Conservation (phyloP, 2,329 filamentous ascomycete species). For the Chrysosporium queenslandicum region DNA sequence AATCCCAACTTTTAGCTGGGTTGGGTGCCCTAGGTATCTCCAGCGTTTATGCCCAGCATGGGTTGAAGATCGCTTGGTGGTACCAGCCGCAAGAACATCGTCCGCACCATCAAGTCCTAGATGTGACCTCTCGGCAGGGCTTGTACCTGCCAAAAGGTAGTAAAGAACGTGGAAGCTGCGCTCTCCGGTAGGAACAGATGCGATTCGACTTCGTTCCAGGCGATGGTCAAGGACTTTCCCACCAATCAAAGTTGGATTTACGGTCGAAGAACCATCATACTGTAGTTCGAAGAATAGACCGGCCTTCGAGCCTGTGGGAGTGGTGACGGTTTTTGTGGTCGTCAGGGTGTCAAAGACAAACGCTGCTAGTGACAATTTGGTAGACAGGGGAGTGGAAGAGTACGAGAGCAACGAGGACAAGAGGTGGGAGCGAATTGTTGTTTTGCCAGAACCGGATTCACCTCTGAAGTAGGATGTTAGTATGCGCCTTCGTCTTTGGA, state of each 20-base stretch:
- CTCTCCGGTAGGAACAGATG: slow-evolving; percentile 87
- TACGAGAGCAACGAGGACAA: slow-evolving; percentile 77
- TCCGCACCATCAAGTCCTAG: slow-evolving; percentile 51
- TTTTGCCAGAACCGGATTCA: slow-evolving; percentile 93
- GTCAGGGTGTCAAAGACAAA: slow-evolving; percentile 95
- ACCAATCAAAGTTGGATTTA: slow-evolving; percentile 79
- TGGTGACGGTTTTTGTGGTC: slow-evolving; percentile 93
- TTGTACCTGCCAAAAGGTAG: slow-evolving; percentile 88
- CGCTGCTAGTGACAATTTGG: slow-evolving; percentile 82
- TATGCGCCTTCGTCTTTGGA: background rate
- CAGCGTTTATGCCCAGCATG: slow-evolving; percentile 64
- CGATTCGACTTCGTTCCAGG: slow-evolving; percentile 80
- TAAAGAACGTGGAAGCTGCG: slow-evolving; percentile 94
- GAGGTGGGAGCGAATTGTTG: slow-evolving; percentile 81
- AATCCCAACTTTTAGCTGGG: slow-evolving; percentile 91
- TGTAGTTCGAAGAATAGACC: slow-evolving; percentile 93
- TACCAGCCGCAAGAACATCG: slow-evolving; percentile 30
- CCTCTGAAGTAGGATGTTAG: slow-evolving; percentile 52
- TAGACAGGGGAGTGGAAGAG: slow-evolving; percentile 84
- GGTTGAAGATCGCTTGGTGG: slow-evolving; percentile 46
- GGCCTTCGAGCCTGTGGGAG: slow-evolving; percentile 88
- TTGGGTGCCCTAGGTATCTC: slow-evolving; percentile 93
- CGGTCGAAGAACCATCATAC: slow-evolving; percentile 79
- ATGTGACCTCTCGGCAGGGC: slow-evolving; percentile 78
- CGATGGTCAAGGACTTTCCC: slow-evolving; percentile 91